phyloP scores from a whole-genome alignment of 371 early-diverging fungal species.

The Dinochytrium kinnereticum region DNA sequence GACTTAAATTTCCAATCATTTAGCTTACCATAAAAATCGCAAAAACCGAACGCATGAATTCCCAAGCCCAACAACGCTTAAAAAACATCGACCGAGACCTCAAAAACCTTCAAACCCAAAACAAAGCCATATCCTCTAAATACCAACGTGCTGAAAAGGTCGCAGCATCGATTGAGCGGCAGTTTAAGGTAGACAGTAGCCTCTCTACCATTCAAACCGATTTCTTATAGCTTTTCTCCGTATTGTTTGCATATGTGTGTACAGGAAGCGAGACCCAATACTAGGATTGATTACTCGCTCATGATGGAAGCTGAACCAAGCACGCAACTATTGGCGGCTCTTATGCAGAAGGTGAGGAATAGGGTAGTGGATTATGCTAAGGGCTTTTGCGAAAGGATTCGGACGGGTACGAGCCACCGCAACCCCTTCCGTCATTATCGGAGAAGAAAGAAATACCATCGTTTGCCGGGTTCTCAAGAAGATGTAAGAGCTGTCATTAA shows the following conservation, averaged over 20 bases:
- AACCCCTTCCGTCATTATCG: not conserved
- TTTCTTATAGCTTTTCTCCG: not conserved
- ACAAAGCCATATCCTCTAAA: constrained; percentile 18
- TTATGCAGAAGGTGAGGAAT: constrained; percentile 26
- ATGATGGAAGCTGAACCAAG: constrained; percentile 45
- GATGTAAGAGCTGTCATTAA: constrained; percentile 1
- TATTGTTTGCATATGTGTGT: not conserved
- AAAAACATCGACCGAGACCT: constrained; percentile 22
- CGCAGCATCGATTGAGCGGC: constrained; percentile 51
- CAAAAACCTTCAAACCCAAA: constrained; percentile 13
- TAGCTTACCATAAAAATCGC: constrained; percentile 24
- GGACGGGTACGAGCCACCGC: not conserved
- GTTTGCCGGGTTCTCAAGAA: not conserved
- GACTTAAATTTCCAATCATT: not conserved
- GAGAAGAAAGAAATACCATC: not conserved
- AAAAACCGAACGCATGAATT: constrained; percentile 18
- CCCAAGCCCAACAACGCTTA: constrained; percentile 7
- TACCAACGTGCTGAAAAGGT: constrained; percentile 39
- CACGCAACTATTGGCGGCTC: constrained; percentile 51
- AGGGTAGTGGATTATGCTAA: not conserved
- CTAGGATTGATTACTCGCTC: constrained; percentile 48
- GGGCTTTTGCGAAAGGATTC: not conserved
- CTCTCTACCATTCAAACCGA: not conserved
- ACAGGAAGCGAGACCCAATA: constrained; percentile 53
- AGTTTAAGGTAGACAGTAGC: constrained; percentile 53